These are phyloP conservation scores for Pseudonitzschia multistriata DNA, from an alignment of 108 stramenopile species.

Conservation along the genomic window DNA sequence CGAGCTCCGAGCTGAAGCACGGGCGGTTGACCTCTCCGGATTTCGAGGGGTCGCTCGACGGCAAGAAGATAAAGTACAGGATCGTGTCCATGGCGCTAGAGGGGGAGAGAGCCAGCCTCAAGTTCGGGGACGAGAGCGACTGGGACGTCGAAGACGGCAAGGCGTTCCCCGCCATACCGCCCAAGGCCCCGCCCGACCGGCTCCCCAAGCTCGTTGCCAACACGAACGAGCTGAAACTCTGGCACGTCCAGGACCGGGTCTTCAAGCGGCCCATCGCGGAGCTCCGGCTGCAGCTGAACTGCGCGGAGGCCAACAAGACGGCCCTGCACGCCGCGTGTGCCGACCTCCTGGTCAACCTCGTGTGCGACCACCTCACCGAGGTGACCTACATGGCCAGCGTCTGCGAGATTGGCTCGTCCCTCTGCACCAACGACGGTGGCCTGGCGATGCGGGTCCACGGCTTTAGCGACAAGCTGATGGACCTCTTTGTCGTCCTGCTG, in stretches of 20 bases:
- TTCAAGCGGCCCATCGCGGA: conserved; percentile 84
- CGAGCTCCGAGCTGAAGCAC: conserved; percentile 23
- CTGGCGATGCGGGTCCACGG: conserved; percentile 71
- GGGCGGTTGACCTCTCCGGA: conserved; percentile 32
- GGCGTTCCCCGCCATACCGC: conserved; percentile 71
- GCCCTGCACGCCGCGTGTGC: conserved; percentile 72
- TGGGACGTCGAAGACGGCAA: conserved; percentile 59
- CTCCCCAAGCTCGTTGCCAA: conserved; percentile 65
- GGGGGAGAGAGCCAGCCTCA: conserved; percentile 57
- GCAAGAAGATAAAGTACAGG: conserved; percentile 61
- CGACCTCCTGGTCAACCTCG: conserved; percentile 65
- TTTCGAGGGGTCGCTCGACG: conserved; percentile 74
- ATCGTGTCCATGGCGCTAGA: conserved; percentile 63
- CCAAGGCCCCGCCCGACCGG: conserved; percentile 47
- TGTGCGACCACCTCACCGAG: conserved; percentile 67
- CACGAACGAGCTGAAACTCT: conserved; percentile 63
- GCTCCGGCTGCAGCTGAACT: conserved; percentile 60
- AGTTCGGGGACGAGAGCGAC: conserved; percentile 78
- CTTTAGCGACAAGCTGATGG: conserved; percentile 78
- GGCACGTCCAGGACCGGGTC: conserved; percentile 82
- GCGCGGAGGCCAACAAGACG: conserved; percentile 58
- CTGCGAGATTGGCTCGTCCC: conserved; percentile 63
- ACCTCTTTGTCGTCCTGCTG: conserved; percentile 49
- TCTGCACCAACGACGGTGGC: conserved; percentile 60
- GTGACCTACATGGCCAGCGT: conserved; percentile 70